Evolutionary conservation across 2,329 filamentous ascomycete genomes (phyloP).

Genomic region (Dactylellina parvicollis): DNA sequence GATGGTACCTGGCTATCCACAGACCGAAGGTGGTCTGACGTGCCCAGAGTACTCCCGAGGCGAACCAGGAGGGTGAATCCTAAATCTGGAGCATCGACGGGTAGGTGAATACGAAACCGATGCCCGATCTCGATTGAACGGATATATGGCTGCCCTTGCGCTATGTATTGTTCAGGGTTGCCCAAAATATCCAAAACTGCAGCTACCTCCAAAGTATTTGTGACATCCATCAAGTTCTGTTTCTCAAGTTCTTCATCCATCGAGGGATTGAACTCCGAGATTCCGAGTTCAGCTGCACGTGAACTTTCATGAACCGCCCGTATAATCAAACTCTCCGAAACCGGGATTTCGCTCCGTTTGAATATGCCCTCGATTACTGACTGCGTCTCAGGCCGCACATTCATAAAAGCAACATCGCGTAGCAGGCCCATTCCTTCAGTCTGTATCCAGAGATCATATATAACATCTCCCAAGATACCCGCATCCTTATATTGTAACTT

Average conservation of each 20-base stretch:
- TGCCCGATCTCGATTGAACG: neutral
- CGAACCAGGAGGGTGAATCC: neutral
- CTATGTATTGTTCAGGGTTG: neutral
- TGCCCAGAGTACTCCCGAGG: neutral
- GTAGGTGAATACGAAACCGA: neutral
- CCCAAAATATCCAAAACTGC: neutral
- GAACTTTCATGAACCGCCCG: too few relatives aligned
- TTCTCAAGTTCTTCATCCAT: neutral
- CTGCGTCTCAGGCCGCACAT: neutral
- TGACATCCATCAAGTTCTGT: neutral
- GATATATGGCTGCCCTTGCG: neutral
- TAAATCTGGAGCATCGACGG: neutral
- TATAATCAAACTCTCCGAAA: too few relatives aligned
- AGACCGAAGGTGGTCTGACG: neutral
- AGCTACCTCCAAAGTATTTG: neutral
- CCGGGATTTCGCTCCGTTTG: too few relatives aligned
- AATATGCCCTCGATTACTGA: neutral
- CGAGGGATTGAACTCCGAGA: too few relatives aligned
- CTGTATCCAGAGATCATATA: neutral
- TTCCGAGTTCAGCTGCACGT: too few relatives aligned
- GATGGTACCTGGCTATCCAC: neutral
- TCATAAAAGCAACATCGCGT: neutral
- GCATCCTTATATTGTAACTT: neutral
- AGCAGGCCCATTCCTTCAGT: neutral
- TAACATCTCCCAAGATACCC: neutral